Conservation (phyloP, 148 eudicot genomes). For the Cornus kousa region DNA sequence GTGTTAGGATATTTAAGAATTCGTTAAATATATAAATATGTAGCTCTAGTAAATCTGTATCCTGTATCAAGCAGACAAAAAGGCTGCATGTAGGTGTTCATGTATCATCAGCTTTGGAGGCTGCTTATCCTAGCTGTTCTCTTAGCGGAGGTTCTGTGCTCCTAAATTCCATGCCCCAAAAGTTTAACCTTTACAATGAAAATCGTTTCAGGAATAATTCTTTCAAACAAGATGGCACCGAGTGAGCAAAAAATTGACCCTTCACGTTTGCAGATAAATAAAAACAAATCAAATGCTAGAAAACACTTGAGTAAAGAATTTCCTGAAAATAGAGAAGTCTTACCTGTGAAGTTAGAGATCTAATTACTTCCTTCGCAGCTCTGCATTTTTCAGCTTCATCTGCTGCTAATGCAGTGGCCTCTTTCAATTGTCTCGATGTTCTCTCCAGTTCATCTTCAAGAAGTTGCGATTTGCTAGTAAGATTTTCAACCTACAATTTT, state of each 20-base stretch:
- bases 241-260: background rate
- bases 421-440: conserved; percentile 58
- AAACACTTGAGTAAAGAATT: background rate
- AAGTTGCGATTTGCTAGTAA: conserved; percentile 49
- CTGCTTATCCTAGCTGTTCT: background rate
- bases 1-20: background rate
- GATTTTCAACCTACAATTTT: conserved; percentile 58
- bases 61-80: background rate
- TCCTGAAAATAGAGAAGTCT: conserved; percentile 4
- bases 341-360: conserved; percentile 82
- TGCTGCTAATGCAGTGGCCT: conserved; percentile 55
- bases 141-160: background rate
- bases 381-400: conserved; percentile 82
- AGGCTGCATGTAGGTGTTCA: background rate
- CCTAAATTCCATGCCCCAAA: background rate
- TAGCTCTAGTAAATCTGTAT: background rate
- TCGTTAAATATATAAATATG: background rate
- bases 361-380: conserved; percentile 89
- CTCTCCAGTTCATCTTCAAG: conserved; percentile 73
- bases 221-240: background rate
- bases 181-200: background rate
- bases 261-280: background rate
- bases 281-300: background rate
- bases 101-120: background rate
- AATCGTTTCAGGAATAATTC: background rate